These are phyloP conservation scores for Chalara sp. DNA, from an alignment of 2,329 filamentous ascomycete species.

Conservation along the genomic window DNA sequence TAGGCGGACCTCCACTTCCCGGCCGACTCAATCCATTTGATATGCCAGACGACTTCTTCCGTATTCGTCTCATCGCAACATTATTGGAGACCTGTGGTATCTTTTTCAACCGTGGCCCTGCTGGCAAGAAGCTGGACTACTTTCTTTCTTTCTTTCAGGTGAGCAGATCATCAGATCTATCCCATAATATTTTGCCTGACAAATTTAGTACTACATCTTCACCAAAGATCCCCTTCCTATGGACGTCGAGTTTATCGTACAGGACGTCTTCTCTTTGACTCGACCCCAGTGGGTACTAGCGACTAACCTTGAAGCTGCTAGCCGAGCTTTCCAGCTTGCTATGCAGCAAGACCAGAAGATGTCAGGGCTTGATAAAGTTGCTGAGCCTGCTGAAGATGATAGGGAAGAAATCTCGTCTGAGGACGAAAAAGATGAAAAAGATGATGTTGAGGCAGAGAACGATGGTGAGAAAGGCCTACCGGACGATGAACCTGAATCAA, in stretches of 20 bases:
- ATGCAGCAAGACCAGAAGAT: constrained; percentile 84
- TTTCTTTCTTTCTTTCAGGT: constrained; percentile 93
- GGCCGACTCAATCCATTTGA: constrained; percentile 74
- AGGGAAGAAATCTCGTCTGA: constrained; percentile 72
- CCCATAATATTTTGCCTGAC: constrained; percentile 11
- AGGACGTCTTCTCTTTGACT: constrained; percentile 80
- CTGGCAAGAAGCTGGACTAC: constrained; percentile 96
- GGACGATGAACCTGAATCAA: constrained; percentile 43
- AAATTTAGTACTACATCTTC: constrained; percentile 76
- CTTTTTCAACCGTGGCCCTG: constrained; percentile 88
- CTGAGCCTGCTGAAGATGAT: constrained; percentile 66
- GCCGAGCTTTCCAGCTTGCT: constrained; percentile 77
- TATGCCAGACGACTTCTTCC: constrained; percentile 89
- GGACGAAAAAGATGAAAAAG: constrained; percentile 58
- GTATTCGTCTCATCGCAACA: constrained; percentile 82
- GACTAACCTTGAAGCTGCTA: constrained; percentile 73
- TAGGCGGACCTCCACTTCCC: constrained; percentile 70
- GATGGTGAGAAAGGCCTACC: constrained; percentile 34
- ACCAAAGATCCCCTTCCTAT: constrained; percentile 87
- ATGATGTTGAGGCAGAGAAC: constrained; percentile 35
- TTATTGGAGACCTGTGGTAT: constrained; percentile 92
- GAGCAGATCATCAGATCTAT: constrained; percentile 6
- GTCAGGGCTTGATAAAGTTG: constrained; percentile 60
- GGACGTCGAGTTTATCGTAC: constrained; percentile 95
- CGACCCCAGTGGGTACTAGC: constrained; percentile 91